Conservation (phyloP, 2,329 filamentous ascomycete genomes). For the Trichoderma atroviride region DNA sequence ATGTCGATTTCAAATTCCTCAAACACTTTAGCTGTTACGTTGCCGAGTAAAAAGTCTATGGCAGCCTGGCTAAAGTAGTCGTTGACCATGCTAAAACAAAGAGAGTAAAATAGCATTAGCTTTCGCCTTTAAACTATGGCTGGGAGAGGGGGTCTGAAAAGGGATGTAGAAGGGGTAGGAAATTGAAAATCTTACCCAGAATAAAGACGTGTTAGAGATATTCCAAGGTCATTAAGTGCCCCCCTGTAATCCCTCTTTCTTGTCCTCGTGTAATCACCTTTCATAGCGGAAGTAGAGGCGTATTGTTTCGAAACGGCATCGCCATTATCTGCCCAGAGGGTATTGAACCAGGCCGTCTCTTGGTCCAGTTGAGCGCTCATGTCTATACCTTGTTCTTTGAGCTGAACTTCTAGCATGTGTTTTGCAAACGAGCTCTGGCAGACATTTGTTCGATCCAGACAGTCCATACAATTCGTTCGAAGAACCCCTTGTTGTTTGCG, state of each 20-base stretch:
- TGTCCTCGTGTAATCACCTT: conserved; percentile 94
- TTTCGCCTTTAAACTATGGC: neutral
- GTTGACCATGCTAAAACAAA: conserved; percentile 87
- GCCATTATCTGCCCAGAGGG: conserved; percentile 94
- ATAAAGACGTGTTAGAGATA: conserved; percentile 79
- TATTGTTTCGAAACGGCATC: conserved; percentile 96
- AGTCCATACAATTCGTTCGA: conserved; percentile 99
- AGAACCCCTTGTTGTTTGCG: conserved; percentile 71
- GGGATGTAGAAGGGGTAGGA: neutral
- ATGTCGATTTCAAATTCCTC: conserved; percentile 93
- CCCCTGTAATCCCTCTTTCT: conserved; percentile 88
- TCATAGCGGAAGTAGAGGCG: conserved; percentile 91
- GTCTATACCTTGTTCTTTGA: conserved; percentile 74
- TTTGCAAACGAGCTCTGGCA: conserved; percentile 90
- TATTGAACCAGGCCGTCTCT: conserved; percentile 91
- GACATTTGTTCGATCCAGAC: conserved; percentile 92
- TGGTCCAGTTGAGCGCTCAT: conserved; percentile 76
- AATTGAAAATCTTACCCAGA: conserved; percentile 65
- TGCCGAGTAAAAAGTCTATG: conserved; percentile 91
- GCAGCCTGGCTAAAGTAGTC: conserved; percentile 96
- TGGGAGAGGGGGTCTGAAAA: neutral
- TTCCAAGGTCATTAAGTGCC: conserved; percentile 84
- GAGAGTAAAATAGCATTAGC: conserved; percentile 26
- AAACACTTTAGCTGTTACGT: conserved; percentile 81
- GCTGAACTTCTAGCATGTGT: conserved; percentile 76